Base-by-base conservation (phyloP, 176 grass and related monocot genomes). In the Bromus sterilis region DNA sequence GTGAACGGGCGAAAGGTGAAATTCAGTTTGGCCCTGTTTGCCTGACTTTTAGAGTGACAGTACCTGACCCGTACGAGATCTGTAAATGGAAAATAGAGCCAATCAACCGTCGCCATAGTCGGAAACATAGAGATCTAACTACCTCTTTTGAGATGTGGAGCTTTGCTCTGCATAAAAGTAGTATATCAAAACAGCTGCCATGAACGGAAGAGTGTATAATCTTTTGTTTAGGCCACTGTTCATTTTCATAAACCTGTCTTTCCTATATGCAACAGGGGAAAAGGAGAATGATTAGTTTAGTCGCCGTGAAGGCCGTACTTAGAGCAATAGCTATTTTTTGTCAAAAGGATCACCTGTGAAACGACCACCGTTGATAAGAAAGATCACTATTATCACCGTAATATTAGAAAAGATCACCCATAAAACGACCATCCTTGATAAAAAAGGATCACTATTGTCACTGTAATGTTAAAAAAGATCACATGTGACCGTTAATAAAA, bases 1-100 rank as follows among this genome's bases (percentile, higher is more conserved):
- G 87, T 79, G 89, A 84, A 30, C 15, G 87, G 80, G 14, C 48
- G 48, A 53, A 53, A 78, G 69, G 43, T 85, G 75, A 82, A 34
- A 51, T 51, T 11, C 49, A 5, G 59, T 29, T 15, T 33, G 41
- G 18, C 37, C 26, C 29, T 33, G 21, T 12, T 35, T 32, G 21
- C 18, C 35, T 56, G 21, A 15, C n/a, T 33, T 83, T 65, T 15
- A 8, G 42, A 83, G 20, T 34, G 57, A 66, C 34, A 79, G 26
- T 37, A 29, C 66, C 7, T 66, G 40, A 82, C 44, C 64, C 2
- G 8, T 37, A 62, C 40, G 65, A 53, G 41, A 62, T 34, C 16
- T 73, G 29, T 37, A 80, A 65, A 2, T n/a, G 26, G 70, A 16
- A 28, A 15, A 48, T 46, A 86, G 8, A 5, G 30, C 7, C 31